Evolutionary conservation across 306 rosid species (phyloP).

Genomic region (Cucumis cinereus): DNA sequence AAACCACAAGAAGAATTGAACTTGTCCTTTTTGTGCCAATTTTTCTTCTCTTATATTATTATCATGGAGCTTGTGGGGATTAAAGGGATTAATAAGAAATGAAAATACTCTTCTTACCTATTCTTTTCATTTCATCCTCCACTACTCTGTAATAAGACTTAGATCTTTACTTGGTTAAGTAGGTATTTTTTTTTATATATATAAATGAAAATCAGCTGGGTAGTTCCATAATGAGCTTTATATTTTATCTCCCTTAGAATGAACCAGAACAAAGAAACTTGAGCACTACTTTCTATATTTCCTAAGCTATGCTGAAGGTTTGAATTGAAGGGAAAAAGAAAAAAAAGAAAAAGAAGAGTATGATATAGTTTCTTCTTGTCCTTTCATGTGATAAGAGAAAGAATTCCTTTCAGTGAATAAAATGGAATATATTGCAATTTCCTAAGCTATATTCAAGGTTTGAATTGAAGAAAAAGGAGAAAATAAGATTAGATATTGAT

Average conservation of each 20-base stretch:
- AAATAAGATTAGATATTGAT: background rate
- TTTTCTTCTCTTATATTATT: background rate
- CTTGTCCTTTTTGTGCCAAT: background rate
- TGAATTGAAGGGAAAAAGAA: background rate
- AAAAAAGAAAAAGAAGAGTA: background rate
- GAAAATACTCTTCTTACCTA: background rate
- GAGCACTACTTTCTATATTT: background rate
- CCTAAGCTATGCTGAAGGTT: background rate
- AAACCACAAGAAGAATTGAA: background rate
- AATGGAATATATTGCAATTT: background rate
- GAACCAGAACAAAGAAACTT: background rate
- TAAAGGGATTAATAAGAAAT: background rate
- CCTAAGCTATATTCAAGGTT: background rate
- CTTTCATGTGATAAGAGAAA: background rate
- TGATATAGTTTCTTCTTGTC: background rate
- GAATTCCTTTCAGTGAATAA: background rate
- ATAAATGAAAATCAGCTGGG: background rate
- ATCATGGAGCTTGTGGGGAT: background rate
- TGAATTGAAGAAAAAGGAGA: background rate
- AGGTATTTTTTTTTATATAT: background rate
- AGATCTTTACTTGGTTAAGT: background rate
- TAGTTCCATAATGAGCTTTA: background rate
- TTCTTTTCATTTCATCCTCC: constrained; percentile 1
- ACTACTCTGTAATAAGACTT: background rate
- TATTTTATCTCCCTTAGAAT: background rate